Percentiles rank a stretch among this genome's conserved stretches.
These are phyloP conservation scores for Sporothrix sp. DNA, from an alignment of 2,329 filamentous ascomycete genomes.

Conservation along the genomic window DNA sequence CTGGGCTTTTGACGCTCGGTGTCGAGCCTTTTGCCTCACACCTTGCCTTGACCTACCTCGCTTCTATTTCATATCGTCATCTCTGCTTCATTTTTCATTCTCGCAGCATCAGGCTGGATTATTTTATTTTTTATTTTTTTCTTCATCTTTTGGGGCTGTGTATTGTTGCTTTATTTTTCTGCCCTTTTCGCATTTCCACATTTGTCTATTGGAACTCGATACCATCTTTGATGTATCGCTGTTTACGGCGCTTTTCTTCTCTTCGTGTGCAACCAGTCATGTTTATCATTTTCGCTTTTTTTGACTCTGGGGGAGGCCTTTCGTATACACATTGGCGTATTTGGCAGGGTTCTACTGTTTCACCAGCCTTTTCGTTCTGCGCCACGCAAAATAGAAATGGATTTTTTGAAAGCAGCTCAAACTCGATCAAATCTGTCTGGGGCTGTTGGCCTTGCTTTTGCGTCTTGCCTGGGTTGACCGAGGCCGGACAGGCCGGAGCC, in stretches of 20 bases:
- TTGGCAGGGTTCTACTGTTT: background rate
- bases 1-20: no score
- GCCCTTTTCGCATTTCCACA: background rate
- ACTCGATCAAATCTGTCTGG: background rate
- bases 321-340: conserved; percentile 1
- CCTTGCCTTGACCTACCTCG: background rate
- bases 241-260: background rate
- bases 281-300: background rate
- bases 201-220: background rate
- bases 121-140: background rate
- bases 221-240: background rate
- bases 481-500: no score
- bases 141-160: background rate
- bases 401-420: conserved; percentile 5
- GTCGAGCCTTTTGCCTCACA: background rate
- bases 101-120: no score
- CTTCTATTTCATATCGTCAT: background rate
- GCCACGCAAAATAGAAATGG: background rate
- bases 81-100: background rate
- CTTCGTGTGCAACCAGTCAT: background rate
- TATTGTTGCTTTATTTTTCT: background rate
- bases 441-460: no score
- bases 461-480: no score
- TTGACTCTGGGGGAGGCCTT: background rate
- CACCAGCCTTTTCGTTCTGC: background rate